phyloP scores from a whole-genome alignment of 192 early-diverging fungal genomes.

The Coemansia sp. region DNA sequence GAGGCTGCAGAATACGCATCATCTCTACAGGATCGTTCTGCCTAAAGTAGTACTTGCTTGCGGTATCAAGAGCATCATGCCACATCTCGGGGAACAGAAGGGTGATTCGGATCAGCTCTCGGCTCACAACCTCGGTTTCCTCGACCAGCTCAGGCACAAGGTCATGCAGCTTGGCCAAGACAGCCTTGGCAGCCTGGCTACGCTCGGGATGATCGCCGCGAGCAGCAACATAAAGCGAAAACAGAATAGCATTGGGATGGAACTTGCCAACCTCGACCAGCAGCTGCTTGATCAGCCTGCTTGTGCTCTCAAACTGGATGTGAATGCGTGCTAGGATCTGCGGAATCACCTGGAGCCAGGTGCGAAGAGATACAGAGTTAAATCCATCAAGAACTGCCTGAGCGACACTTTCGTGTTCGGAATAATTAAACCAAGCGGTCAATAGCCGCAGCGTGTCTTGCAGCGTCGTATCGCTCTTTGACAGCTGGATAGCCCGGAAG shows the following conservation, averaged over 20 bases:
- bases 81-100: constrained; percentile 98
- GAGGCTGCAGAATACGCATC: constrained; percentile 80
- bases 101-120: constrained; percentile 96
- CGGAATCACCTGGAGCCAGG: constrained; percentile 98
- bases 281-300: constrained; percentile 85
- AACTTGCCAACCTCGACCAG: constrained; percentile 90
- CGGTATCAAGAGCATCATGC: constrained; percentile 90
- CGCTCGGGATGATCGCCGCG: constrained; percentile 80
- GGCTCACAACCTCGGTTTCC: constrained; percentile 86
- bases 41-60: constrained; percentile 77
- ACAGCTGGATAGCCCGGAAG: constrained; percentile 90
- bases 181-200: constrained; percentile 70
- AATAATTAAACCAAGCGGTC: constrained; percentile 97
- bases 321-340: constrained; percentile 97
- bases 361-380: constrained; percentile 81
- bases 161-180: constrained; percentile 90
- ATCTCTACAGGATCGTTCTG: constrained; percentile 82
- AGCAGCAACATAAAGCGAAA: constrained; percentile 93
- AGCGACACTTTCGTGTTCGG: constrained; percentile 85
- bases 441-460: constrained; percentile 95
- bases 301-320: constrained; percentile 74
- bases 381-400: constrained; percentile 84
- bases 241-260: constrained; percentile 97
- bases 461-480: constrained; percentile 79
- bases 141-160: constrained; percentile 84